Evolutionary conservation across 805 yeast genomes (phyloP).

Genomic region (Debaryomyces tyrocola): DNA sequence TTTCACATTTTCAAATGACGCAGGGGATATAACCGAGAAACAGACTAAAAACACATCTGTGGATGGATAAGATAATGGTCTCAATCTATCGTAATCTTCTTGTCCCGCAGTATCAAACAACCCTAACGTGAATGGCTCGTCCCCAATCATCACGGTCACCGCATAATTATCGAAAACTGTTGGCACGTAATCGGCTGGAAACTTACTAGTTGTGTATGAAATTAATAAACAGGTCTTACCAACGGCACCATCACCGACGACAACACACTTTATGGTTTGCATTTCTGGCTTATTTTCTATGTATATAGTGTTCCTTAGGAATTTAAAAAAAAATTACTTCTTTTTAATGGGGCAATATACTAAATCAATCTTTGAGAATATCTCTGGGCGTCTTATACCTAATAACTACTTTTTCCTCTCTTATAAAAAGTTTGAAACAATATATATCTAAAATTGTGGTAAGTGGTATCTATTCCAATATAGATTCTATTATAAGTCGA

Average conservation of each 20-base stretch:
- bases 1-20: constrained; percentile 94
- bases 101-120: constrained; percentile 98
- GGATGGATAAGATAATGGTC: constrained; percentile 95
- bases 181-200: constrained; percentile 97
- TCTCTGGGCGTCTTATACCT: background rate
- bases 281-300: constrained; percentile 19
- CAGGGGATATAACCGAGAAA: constrained; percentile 95
- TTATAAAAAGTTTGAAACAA: background rate
- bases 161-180: constrained; percentile 97
- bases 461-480: background rate
- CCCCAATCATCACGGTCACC: constrained; percentile 94
- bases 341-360: background rate
- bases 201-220: constrained; percentile 94
- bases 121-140: constrained; percentile 97
- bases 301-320: background rate
- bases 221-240: constrained; percentile 95
- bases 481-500: background rate
- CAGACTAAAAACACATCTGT: constrained; percentile 96
- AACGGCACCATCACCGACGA: constrained; percentile 99
- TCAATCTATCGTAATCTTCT: constrained; percentile 96
- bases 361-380: background rate
- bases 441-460: background rate
- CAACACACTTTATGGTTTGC: constrained; percentile 88
- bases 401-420: background rate
- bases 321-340: background rate